Percentiles rank a stretch among this genome's conserved stretches.
Conservation (phyloP, 75 land plant genomes). For the Larix kaempferi region DNA sequence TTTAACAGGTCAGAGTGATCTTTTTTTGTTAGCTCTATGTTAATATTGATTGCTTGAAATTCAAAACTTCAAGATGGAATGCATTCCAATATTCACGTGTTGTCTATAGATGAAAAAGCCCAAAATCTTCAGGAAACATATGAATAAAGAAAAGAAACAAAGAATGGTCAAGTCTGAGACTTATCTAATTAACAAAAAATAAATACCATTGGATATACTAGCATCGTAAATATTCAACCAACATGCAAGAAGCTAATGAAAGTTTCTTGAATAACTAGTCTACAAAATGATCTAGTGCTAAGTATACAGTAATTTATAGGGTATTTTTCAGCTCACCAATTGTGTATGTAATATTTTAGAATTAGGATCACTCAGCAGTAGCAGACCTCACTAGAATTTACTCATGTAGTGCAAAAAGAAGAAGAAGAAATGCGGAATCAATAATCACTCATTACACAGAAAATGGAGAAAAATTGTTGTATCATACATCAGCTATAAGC, state of each 20-base stretch:
- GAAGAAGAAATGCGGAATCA: no score
- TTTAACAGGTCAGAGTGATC: no score
- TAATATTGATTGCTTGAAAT: no score
- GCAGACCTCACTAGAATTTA: no score
- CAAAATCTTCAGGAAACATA: not conserved
- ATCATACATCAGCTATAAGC: no score
- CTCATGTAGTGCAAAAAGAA: no score
- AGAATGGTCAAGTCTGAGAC: not conserved
- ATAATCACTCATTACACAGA: no score
- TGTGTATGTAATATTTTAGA: no score
- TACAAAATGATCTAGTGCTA: not conserved
- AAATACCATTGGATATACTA: constrained; percentile 2
- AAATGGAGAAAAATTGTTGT: no score
- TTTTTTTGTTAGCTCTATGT: no score
- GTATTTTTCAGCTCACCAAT: constrained; percentile 52
- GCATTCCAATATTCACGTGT: not conserved
- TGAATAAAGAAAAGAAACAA: not conserved
- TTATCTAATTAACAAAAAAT: not conserved
- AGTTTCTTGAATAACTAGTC: constrained; percentile 9
- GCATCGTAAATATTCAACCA: constrained; percentile 24
- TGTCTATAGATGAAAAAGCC: not conserved
- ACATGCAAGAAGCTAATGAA: constrained; percentile 6
- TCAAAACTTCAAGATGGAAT: not conserved
- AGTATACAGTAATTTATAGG: not conserved
- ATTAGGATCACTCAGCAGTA: no score